A percentile compares a stretch with the other conserved stretches of the same genome.
These are phyloP conservation scores for Salvia hispanica DNA, from an alignment of 257 asterid species.

Conservation along the genomic window DNA sequence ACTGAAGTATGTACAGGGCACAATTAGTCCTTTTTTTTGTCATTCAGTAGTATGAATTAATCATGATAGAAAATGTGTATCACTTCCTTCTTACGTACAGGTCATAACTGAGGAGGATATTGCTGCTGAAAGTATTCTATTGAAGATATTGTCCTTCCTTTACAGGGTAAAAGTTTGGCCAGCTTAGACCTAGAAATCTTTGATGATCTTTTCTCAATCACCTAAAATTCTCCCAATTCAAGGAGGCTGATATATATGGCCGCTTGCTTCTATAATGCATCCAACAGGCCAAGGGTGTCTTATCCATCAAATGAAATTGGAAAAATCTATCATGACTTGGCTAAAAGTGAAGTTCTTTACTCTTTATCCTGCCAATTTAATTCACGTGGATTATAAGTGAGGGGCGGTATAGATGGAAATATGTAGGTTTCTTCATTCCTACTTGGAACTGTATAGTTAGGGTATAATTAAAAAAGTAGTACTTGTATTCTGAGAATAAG, in stretches of 20 bases:
- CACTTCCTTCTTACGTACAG: slow-evolving; percentile 46
- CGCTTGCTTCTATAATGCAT: slow-evolving; percentile 27
- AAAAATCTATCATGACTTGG: slow-evolving; percentile 67
- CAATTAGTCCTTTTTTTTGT: too few relatives aligned
- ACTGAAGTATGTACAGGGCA: too few relatives aligned
- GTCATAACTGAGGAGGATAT: slow-evolving; percentile 73
- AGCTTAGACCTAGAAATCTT: slow-evolving; percentile 26
- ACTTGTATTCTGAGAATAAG: too few relatives aligned
- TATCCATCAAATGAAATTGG: slow-evolving; percentile 80
- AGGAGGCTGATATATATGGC: slow-evolving; percentile 19
- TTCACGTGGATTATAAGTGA: slow-evolving; percentile 15
- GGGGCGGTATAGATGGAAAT: slow-evolving; percentile 13
- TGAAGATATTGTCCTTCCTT: slow-evolving; percentile 88
- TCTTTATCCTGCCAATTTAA: slow-evolving; percentile 15
- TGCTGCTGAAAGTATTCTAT: slow-evolving; percentile 59
- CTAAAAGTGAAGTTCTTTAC: slow-evolving; percentile 51
- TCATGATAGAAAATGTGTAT: slow-evolving; percentile 15
- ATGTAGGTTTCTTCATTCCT: neutral
- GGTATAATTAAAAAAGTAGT: too few relatives aligned
- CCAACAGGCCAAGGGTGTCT: slow-evolving; percentile 77
- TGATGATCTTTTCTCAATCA: slow-evolving; percentile 18
- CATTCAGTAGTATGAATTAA: too few relatives aligned
- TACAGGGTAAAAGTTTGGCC: slow-evolving; percentile 69
- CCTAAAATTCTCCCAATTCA: neutral
- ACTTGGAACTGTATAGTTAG: slow-evolving; percentile 10